A percentile compares a stretch with the other conserved stretches of the same genome.
Conservation (phyloP, 345 rosid genomes). For the Populus ilicifolia region DNA sequence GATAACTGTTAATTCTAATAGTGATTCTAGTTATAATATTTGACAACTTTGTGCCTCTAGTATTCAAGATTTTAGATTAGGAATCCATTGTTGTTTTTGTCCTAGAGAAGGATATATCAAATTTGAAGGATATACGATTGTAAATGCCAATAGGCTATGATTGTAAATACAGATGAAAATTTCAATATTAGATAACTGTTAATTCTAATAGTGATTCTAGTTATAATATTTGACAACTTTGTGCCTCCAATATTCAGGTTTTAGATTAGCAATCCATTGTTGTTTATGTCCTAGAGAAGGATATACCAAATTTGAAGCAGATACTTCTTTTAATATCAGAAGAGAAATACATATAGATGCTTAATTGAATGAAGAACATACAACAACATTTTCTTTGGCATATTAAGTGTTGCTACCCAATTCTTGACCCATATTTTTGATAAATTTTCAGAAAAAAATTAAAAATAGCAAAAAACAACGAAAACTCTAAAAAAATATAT, state of each 20-base stretch:
- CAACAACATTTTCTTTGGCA: conserved; percentile 95
- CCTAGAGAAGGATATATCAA: conserved; percentile 70
- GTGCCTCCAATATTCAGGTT: conserved; percentile 74
- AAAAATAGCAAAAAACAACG: too few species aligned
- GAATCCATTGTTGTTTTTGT: conserved; percentile 79
- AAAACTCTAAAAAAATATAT: too few species aligned
- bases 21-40: conserved; percentile 57
- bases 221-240: conserved; percentile 74
- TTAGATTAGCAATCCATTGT: conserved; percentile 85
- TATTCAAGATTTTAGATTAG: conserved; percentile 70
- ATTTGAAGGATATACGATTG: conserved; percentile 72
- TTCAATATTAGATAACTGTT: too few species aligned
- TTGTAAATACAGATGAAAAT: too few species aligned
- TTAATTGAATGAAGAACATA: conserved; percentile 63
- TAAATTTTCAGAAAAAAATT: too few species aligned
- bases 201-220: conserved; percentile 9
- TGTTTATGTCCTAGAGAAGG: conserved; percentile 68
- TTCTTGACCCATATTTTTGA: too few species aligned
- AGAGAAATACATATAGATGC: conserved; percentile 53
- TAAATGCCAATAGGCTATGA: too few species aligned
- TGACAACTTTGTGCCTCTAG: conserved; percentile 76
- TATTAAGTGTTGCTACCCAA: not conserved
- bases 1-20: too few species aligned
- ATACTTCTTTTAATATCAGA: conserved; percentile 52
- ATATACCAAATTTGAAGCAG: conserved; percentile 73